Evolutionary conservation across 805 yeast genomes (phyloP).

Genomic region (Brettanomyces custersianus): DNA sequence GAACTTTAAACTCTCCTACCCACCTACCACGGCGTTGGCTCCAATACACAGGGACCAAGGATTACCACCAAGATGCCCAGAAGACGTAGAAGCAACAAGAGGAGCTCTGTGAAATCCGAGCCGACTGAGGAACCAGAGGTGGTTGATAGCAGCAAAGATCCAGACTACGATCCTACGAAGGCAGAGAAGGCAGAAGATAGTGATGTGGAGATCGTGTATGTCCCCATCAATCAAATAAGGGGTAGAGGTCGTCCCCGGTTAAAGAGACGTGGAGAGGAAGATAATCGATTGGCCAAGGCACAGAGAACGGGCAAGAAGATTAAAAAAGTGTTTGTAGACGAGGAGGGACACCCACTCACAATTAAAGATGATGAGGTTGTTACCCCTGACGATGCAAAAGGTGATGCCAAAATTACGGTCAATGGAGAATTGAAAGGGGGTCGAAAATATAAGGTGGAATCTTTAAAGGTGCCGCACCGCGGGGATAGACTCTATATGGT

Average conservation of each 20-base stretch:
- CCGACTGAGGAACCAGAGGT: constrained; percentile 8
- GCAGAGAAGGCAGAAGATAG: constrained; percentile 17
- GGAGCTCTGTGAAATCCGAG: not conserved
- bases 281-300: constrained; percentile 13
- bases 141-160: constrained; percentile 15
- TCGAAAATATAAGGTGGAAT: constrained; percentile 63
- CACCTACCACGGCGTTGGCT: too few species aligned
- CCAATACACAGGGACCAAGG: too few species aligned
- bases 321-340: constrained; percentile 32
- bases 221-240: constrained; percentile 13
- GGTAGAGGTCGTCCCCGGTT: constrained; percentile 24
- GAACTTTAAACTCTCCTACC: too few species aligned
- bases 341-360: constrained; percentile 56
- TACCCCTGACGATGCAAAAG: constrained; percentile 68
- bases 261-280: constrained; percentile 20
- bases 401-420: constrained; percentile 62
- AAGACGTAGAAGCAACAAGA: constrained; percentile 5
- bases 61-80: too few species aligned
- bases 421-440: constrained; percentile 64
- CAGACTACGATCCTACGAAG: constrained; percentile 13
- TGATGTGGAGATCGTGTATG: constrained; percentile 7
- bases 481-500: constrained; percentile 80
- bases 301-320: constrained; percentile 28
- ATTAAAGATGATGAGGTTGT: constrained; percentile 71
- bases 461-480: constrained; percentile 53